phyloP scores from a whole-genome alignment of 116 monocot genomes.

The Iris pallida region DNA sequence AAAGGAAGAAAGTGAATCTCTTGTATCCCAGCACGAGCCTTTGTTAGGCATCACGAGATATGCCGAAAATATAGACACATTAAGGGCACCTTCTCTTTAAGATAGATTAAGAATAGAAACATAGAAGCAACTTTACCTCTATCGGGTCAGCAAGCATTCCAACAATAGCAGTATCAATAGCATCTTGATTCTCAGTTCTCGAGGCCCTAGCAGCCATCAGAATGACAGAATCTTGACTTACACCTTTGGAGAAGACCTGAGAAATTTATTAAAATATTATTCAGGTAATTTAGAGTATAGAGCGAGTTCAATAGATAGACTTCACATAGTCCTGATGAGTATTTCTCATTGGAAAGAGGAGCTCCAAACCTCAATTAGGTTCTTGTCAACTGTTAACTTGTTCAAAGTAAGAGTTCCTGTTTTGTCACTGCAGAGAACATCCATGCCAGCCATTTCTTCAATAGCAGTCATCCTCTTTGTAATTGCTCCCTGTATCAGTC shows the following conservation, averaged over 20 bases:
- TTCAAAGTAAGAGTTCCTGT: constrained; percentile 54
- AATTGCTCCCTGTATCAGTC: constrained; percentile 38
- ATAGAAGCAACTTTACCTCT: constrained; percentile 35
- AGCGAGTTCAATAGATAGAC: not conserved
- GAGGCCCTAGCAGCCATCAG: constrained; percentile 96
- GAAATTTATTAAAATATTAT: not conserved
- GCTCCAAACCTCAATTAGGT: not conserved
- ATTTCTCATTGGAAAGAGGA: not conserved
- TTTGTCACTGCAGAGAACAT: constrained; percentile 59
- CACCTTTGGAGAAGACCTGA: constrained; percentile 78
- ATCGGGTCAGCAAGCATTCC: constrained; percentile 93
- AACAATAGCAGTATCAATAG: constrained; percentile 90
- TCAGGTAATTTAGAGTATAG: too few relatives aligned
- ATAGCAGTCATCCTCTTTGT: constrained; percentile 65
- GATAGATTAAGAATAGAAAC: not conserved
- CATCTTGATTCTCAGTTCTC: constrained; percentile 90
- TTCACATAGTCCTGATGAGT: not conserved
- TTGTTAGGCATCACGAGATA: constrained; percentile 16
- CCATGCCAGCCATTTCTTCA: constrained; percentile 63
- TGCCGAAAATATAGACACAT: too few relatives aligned
- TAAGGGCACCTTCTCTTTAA: not conserved
- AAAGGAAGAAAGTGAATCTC: constrained; percentile 53
- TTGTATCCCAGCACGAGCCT: constrained; percentile 34
- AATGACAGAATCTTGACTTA: constrained; percentile 66
- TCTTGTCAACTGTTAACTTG: constrained; percentile 41